Evolutionary conservation across 345 rosid genomes (phyloP).

Genomic region (Eucalyptus polybractea): DNA sequence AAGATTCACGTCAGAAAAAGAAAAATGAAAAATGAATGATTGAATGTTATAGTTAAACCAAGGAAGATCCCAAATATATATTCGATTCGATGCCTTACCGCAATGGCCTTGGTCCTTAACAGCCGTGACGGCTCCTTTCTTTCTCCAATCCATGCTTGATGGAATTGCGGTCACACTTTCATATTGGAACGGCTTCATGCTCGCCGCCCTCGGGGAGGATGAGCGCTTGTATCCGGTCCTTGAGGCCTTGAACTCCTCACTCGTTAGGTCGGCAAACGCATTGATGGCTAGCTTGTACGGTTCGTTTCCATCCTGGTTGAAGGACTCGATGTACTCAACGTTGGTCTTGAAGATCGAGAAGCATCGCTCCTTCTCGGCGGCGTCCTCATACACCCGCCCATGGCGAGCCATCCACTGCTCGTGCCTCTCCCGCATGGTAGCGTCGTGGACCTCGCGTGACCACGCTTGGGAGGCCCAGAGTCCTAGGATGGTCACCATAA

Average conservation of each 20-base stretch:
- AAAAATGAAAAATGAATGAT: neutral
- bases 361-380: constrained; percentile 10
- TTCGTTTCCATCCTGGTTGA: neutral
- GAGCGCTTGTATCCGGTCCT: neutral
- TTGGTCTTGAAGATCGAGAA: constrained; percentile 17
- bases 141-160: neutral
- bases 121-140: neutral
- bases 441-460: neutral
- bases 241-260: constrained; percentile 5
- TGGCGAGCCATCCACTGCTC: neutral
- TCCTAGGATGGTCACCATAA: neutral
- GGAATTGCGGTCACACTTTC: neutral
- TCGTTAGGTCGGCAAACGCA: constrained; percentile 18
- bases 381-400: neutral
- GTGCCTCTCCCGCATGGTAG: neutral
- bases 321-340: constrained; percentile 11
- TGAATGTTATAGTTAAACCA: neutral
- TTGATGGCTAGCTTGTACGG: constrained; percentile 21
- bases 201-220: neutral
- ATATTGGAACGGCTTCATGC: neutral
- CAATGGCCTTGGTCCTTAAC: neutral
- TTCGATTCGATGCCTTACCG: neutral
- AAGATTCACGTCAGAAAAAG: neutral
- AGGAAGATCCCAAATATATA: neutral
- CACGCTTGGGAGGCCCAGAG: neutral